Evolutionary conservation across 2,329 filamentous ascomycete species (phyloP), one percentile per base, ranked within the genome.

Genomic region (Nannizziopsis barbatae): DNA sequence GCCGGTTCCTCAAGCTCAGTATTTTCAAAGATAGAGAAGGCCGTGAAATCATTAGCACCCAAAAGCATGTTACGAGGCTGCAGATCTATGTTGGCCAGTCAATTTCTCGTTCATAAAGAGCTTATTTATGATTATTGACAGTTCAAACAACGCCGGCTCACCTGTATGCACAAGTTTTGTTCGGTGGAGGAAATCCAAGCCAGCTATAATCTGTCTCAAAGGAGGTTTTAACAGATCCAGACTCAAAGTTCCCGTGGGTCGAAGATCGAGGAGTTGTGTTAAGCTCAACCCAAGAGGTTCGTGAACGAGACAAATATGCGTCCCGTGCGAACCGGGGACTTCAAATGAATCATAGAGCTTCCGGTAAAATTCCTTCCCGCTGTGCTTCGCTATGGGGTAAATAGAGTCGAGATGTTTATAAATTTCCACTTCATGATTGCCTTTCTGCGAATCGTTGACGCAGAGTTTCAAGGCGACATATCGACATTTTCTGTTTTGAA

Each of bases 261-360:
- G 45, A 22, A 54, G 36, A 15, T 52, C 48, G 38, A 54, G 45
- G 5, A 53, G 32, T 40, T 53, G 48, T 8, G 43, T 18, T 20
- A 51, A 31, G 14, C 46, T 53, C 18, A 53, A 33, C 9, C 51
- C 53, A 6, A 55, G 36, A 1, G 47, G 47, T n/a, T 52, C 36
- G 3, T 55, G 47, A 12, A 55, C 37, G 2, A 53, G 47, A 39
- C 53, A 53, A 4, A 37, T 17, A 47, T 53, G 47, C 7, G 30
- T 51, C 3, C 52, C 52, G 45, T 42, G 12, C 5, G 47, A 40
- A n/a, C 30, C 50, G 17, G 31, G 20, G 15, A 54, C 6, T 10
- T 49, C 48, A 42, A 54, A 54, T 10, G 48, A 52, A 45, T 52
- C 50, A 37, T 50, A 50, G 12, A 54, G 18, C 14, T 49, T 49